Conservation (phyloP, 2,329 filamentous ascomycete genomes). For the Metarhizium robertsii region DNA sequence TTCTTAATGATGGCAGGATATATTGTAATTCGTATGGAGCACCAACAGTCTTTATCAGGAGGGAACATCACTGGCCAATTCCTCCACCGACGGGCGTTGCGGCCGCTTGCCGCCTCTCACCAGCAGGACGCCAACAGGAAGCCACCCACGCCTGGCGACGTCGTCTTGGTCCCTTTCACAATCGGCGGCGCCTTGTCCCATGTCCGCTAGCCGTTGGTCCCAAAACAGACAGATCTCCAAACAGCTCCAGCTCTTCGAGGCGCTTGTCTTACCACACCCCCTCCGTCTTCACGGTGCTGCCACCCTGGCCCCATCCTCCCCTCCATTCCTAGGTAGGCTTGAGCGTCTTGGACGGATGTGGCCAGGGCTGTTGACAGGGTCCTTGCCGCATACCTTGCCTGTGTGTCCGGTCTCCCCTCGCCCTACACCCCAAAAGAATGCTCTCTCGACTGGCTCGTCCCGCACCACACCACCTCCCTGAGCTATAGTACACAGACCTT, state of each 20-base stretch:
- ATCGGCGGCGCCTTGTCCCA: no score
- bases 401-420: background rate
- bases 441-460: background rate
- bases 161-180: no score
- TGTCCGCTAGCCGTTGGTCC: no score
- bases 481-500: background rate
- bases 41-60: background rate
- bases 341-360: background rate
- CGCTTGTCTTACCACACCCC: conserved; percentile 1
- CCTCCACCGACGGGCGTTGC: background rate
- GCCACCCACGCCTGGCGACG: no score
- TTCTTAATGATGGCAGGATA: background rate
- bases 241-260: background rate
- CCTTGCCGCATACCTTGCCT: background rate
- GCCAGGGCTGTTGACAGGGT: background rate
- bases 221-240: no score
- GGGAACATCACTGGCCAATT: background rate
- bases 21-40: background rate
- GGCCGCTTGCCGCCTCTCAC: background rate
- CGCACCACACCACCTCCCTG: background rate
- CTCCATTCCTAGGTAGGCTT: background rate
- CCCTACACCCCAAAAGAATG: background rate
- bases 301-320: background rate
- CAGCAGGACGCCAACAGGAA: background rate
- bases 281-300: background rate